Percentiles rank a stretch among this genome's conserved stretches.
These are phyloP conservation scores for Globisporangium sylvaticum DNA, from an alignment of 352 stramenopile species.

Conservation along the genomic window DNA sequence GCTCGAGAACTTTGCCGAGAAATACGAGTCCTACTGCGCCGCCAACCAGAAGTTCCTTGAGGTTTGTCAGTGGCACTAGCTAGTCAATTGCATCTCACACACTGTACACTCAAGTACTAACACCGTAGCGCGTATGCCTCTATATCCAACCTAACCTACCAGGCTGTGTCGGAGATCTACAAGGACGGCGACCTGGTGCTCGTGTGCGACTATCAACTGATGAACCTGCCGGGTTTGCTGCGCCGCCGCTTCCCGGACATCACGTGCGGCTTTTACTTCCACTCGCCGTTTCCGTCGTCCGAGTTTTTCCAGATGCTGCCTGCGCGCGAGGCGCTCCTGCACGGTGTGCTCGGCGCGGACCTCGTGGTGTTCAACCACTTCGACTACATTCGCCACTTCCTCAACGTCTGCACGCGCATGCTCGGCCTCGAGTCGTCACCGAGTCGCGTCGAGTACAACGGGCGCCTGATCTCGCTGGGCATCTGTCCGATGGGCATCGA, in stretches of 20 bases:
- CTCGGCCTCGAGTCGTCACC: slow-evolving; percentile 83
- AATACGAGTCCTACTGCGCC: slow-evolving; percentile 85
- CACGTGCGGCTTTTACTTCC: slow-evolving; percentile 87
- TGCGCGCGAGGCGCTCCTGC: slow-evolving; percentile 64
- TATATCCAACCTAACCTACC: background rate
- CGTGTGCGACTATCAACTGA: slow-evolving; percentile 89
- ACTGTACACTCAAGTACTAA: background rate
- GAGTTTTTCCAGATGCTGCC: slow-evolving; percentile 91
- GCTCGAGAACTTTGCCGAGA: slow-evolving; percentile 82
- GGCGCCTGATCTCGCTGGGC: slow-evolving; percentile 79
- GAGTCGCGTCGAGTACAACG: slow-evolving; percentile 85
- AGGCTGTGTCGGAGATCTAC: slow-evolving; percentile 73
- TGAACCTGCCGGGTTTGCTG: slow-evolving; percentile 75
- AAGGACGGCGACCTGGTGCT: slow-evolving; percentile 84
- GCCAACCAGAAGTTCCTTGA: slow-evolving; percentile 88
- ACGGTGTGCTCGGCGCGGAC: slow-evolving; percentile 81
- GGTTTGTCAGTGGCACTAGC: slow-evolving; percentile 25
- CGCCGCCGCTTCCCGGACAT: slow-evolving; percentile 72
- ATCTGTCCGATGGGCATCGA: slow-evolving; percentile 91
- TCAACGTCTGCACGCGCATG: slow-evolving; percentile 82
- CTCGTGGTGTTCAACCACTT: slow-evolving; percentile 89
- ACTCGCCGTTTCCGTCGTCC: slow-evolving; percentile 87
- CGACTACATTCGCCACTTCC: slow-evolving; percentile 87
- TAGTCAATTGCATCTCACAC: no score
- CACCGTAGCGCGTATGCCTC: background rate